Evolutionary conservation across 148 eudicot genomes (phyloP).

Genomic region (Camellia japonica): DNA sequence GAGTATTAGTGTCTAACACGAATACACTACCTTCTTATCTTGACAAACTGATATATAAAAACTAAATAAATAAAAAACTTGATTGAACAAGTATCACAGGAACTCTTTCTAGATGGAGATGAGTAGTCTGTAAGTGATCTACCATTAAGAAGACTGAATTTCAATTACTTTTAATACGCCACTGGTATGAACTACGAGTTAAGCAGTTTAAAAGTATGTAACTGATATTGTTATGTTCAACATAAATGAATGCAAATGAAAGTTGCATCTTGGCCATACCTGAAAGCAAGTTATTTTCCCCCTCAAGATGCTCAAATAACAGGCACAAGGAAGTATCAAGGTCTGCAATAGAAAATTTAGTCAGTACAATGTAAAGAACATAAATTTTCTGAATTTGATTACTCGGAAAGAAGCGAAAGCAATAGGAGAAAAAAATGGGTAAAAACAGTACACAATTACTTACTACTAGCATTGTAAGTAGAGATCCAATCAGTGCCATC

Average conservation of each 20-base stretch:
- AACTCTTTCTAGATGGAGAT: too few species aligned
- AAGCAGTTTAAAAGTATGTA: too few species aligned
- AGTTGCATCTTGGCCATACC: conserved; percentile 26
- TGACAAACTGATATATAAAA: too few species aligned
- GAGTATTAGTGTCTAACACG: too few species aligned
- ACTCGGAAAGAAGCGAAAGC: neutral
- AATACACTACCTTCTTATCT: too few species aligned
- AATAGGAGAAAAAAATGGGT: neutral
- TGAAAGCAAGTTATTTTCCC: conserved; percentile 39
- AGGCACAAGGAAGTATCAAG: conserved; percentile 60
- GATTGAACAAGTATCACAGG: too few species aligned
- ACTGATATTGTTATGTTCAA: neutral
- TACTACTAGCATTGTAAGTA: conserved; percentile 91
- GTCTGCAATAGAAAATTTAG: conserved; percentile 31
- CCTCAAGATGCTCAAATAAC: conserved; percentile 50
- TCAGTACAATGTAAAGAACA: neutral
- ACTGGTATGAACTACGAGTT: neutral
- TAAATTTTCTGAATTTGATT: too few species aligned
- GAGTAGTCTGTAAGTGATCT: too few species aligned
- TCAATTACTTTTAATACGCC: too few species aligned
- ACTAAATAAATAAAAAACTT: too few species aligned
- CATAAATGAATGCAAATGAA: neutral
- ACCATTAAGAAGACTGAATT: too few species aligned
- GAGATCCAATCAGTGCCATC: conserved; percentile 88
- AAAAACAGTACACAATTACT: conserved; percentile 20